These are phyloP conservation scores for Prorocentrum cordatum DNA, from an alignment of 169 alveolate species.

Conservation along the genomic window DNA sequence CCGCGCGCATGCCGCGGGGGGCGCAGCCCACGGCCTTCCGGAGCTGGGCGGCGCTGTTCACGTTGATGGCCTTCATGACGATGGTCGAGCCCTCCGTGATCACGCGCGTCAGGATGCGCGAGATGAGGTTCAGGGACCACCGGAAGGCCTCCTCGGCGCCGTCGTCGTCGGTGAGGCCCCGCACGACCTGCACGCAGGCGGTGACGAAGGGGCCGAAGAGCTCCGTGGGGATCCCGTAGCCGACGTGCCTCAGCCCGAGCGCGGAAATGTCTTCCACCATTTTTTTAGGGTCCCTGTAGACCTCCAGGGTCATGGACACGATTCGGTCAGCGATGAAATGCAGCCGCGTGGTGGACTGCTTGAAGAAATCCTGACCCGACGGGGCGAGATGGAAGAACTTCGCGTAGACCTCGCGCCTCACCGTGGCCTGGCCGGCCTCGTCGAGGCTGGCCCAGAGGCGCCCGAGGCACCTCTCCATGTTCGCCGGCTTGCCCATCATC, in stretches of 20 bases:
- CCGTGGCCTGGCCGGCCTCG: not conserved
- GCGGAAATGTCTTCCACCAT: slow-evolving; percentile 67
- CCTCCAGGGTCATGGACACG: slow-evolving; percentile 54
- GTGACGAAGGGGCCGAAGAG: slow-evolving; percentile 54
- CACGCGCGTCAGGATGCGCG: not conserved
- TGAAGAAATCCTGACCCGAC: slow-evolving; percentile 59
- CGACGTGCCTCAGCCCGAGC: slow-evolving; percentile 44
- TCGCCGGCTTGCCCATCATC: slow-evolving; percentile 51
- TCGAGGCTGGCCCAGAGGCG: slow-evolving; percentile 16
- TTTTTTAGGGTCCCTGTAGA: slow-evolving; percentile 10
- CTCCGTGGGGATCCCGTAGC: slow-evolving; percentile 65
- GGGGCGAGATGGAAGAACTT: slow-evolving; percentile 56
- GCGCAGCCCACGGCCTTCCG: slow-evolving; percentile 43
- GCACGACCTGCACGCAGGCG: not conserved
- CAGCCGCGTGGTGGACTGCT: slow-evolving; percentile 55
- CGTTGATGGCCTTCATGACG: slow-evolving; percentile 52
- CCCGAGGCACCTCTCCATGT: slow-evolving; percentile 7
- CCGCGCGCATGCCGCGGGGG: slow-evolving; percentile 25
- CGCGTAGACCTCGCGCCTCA: not conserved
- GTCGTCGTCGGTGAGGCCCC: not conserved
- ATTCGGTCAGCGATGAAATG: slow-evolving; percentile 59
- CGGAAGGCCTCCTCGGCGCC: slow-evolving; percentile 36
- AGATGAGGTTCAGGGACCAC: not conserved
- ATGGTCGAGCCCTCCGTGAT: slow-evolving; percentile 24
- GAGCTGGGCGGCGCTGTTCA: slow-evolving; percentile 25